Evolutionary conservation across 345 rosid genomes (phyloP), one percentile per base, ranked within the genome.

Genomic region (Lenwebbia sp.): DNA sequence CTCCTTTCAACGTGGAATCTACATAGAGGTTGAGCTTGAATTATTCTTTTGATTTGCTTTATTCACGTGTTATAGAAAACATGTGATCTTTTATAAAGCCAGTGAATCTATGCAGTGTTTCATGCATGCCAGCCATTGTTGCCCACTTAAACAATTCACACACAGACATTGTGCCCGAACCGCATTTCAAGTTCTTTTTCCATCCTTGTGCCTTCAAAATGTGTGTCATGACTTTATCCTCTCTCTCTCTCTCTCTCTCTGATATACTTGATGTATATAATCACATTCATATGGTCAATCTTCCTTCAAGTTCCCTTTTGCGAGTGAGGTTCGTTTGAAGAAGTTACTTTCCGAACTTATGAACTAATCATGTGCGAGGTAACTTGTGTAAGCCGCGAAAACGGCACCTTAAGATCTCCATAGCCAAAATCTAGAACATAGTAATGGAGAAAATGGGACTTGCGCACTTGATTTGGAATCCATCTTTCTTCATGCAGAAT

Each of bases 21-120:
- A 85, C 88, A 28, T 84, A 89, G 75, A 96, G 93, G 94, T 94
- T 92, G 93, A 89, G 89, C 89, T 47, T 15, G 13, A 15, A n/a
- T 82, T 23, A 33, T 50, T 15, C 13, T 23, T 82, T 25, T 26
- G 23, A 14, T 37, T 54, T 53, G 23, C 84, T 82, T 82, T 82
- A 26, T 82, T 51, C 84, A 82, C 84, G 57, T 82, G 57, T 26
- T 10, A 25, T 3, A 9, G 25, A 82, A 50, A 51, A 82, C 54
- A 51, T 51, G 37, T 5, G 84, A 70, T 70, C 81, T 70, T 70
- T 70, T 37, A 9, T 70, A 70, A 70, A 82, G 84, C 56, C 84
- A 82, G 41, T 82, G 84, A 82, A 82, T 82, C 56, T 82, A 10
- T 50, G 84, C 84, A 82, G 54, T 17, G 55, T 8, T 82, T 82